Base-by-base conservation (phyloP, 1,139 yeast genomes). In the Diutina pseudorugosa region DNA sequence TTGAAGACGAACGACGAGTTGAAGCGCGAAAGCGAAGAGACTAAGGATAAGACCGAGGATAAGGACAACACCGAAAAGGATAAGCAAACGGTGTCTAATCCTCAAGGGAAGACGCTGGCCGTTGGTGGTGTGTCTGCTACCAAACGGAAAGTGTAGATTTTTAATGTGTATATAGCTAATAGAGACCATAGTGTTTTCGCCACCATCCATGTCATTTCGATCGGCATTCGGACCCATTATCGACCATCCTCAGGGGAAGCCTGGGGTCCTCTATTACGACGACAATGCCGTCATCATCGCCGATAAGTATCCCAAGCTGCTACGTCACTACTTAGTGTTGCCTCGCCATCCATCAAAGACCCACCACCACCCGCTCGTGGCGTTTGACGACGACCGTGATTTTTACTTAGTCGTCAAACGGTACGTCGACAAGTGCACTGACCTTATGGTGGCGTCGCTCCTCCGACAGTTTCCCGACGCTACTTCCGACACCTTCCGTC, bases 271-370 rank as follows among this genome's bases (percentile, higher is more conserved):
- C 1, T 78, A 62, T 56, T 62, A 68, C 52, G 85, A 84, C 55
- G 76, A 75, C 0, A 65, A 76, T 23, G 83, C 74, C 11, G 76
- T 81, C 3, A 77, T 86, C 1, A 69, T 87, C 20, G 66, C 67
- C 50, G 95, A 87, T 62, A 63, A 63, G 51, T 87, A 69, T 61
- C 89, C 93, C 16, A 87, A 87, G 62, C 69, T 91, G 1, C 59
- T 68, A 16, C 68, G 79, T 25, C 95, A 87, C 62, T 73, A 75
- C 56, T 67, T 87, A 51, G 69, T 87, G 1, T 64, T 87, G 33
- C 91, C 94, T 1, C 68, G 83, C 54, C 68, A 71, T 52, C 54
- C 56, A 0, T 51, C 58, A 6, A 57, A 76, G 25, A 73, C 85
- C 3, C 63, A 59, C 20, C 54, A 59, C 19, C 79, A 77, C 56